Evolutionary conservation across 768 basidiomycete genomes (phyloP), one percentile per base, ranked within the genome.

Genomic region (Auriscalpium vulgare): DNA sequence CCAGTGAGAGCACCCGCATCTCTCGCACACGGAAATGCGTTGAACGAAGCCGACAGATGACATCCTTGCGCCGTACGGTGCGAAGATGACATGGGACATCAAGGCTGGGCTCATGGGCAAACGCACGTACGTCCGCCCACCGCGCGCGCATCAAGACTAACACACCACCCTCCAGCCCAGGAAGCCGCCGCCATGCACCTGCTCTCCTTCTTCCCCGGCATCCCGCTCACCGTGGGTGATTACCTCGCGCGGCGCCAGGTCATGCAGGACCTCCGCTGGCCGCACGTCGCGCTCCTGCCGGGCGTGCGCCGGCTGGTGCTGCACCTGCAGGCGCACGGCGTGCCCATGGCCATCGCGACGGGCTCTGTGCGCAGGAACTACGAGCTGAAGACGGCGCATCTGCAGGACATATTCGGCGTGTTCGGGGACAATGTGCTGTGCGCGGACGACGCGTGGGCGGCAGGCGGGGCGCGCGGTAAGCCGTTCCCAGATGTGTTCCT

Each of bases 51-150:
- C 4, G 29, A 29, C 62, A 87, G 89, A 92, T 71, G 76, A 81
- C 29, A 84, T 91, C 51, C 80, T 95, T 17, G 80, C 75, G 16
- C 76, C 74, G 10, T 84, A 86, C 63, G 89, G 88, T 29, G 84
- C 82, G 58, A 71, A 80, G 59, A 88, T 93, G 85, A 88, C 87
- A 3, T 91, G 89, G 89, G 85, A 88, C 55, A 89, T 92, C 56
- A 91, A 92, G 66, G 84, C 87, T n/a, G 87, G 85, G 0, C 80
- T 87, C 56, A 93, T 92, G 91, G 91, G 91, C 54, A 88, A 87
- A 75, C 81, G 90, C 89, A 49, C 54, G 75, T 35, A n/a, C 46
- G 46, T 19, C 50, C 34, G 21, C 47, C 29, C 45, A 34, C 23
- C 16, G n/a, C 36, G 11, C 29, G 17, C 47, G n/a, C 54, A 1